A percentile compares a stretch with the other conserved stretches of the same genome.
phyloP scores from a whole-genome alignment of 805 yeast species.

The Cyberlindnera mrakii region DNA sequence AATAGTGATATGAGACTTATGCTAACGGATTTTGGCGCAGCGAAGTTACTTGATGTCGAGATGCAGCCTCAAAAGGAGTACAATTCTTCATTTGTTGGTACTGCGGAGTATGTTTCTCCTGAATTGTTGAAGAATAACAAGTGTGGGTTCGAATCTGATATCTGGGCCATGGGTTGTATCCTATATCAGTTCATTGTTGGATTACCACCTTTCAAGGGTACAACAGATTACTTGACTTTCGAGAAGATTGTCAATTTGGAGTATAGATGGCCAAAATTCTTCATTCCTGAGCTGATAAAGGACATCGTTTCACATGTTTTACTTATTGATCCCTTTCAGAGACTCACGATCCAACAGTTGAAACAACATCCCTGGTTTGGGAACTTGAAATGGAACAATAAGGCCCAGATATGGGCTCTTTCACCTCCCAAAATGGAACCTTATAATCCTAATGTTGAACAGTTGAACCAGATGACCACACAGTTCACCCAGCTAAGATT shows the following conservation, averaged over 20 bases:
- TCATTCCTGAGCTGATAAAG: slow-evolving; percentile 55
- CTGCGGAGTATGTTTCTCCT: slow-evolving; percentile 95
- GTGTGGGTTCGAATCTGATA: slow-evolving; percentile 87
- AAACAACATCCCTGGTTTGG: slow-evolving; percentile 70
- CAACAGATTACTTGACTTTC: slow-evolving; percentile 74
- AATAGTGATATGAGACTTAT: slow-evolving; percentile 82
- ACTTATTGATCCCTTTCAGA: slow-evolving; percentile 61
- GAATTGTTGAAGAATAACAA: slow-evolving; percentile 76
- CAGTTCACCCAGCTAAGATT: slow-evolving; percentile 14
- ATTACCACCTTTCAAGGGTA: slow-evolving; percentile 78
- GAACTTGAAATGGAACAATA: slow-evolving; percentile 59
- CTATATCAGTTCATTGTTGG: slow-evolving; percentile 93
- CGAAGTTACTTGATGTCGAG: slow-evolving; percentile 53
- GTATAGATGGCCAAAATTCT: slow-evolving; percentile 62
- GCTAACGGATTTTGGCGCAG: slow-evolving; percentile 98
- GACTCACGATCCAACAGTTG: slow-evolving; percentile 53
- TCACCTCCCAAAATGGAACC: slow-evolving; percentile 66
- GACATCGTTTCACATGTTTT: slow-evolving; percentile 64
- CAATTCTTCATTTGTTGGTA: slow-evolving; percentile 81
- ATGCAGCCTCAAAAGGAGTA: slow-evolving; percentile 4
- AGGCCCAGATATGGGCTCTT: slow-evolving; percentile 60
- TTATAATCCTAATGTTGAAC: slow-evolving; percentile 40
- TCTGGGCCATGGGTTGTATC: slow-evolving; percentile 97
- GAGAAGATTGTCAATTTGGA: slow-evolving; percentile 78
- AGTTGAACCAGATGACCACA: slow-evolving; percentile 13